These are phyloP conservation scores for Exophiala xenobiotica DNA, from an alignment of 2,329 filamentous ascomycete genomes.

Conservation along the genomic window DNA sequence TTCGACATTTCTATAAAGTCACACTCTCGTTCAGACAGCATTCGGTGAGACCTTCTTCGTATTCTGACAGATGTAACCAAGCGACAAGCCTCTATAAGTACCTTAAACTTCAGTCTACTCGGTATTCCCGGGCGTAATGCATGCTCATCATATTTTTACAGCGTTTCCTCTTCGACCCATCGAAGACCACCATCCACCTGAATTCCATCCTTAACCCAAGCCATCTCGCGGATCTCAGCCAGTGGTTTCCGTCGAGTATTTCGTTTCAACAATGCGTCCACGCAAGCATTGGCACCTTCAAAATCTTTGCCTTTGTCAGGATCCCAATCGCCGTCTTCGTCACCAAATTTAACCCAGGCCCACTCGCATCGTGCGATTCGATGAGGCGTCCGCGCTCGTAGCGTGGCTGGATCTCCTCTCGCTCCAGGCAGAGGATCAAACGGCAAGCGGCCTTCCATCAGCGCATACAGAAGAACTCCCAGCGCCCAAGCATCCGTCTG, in stretches of 20 bases:
- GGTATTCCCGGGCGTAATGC: neutral
- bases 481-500: conserved; percentile 93
- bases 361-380: conserved; percentile 95
- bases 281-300: conserved; percentile 73
- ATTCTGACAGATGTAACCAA: too few relatives aligned
- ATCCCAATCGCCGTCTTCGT: conserved; percentile 86
- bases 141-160: conserved; percentile 15
- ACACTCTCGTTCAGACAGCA: too few relatives aligned
- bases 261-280: conserved; percentile 80
- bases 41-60: too few relatives aligned
- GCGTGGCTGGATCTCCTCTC: conserved; percentile 67
- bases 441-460: conserved; percentile 87
- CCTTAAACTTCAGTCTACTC: neutral
- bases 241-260: conserved; percentile 75
- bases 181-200: conserved; percentile 60
- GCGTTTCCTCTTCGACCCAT: conserved; percentile 42
- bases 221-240: conserved; percentile 66
- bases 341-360: conserved; percentile 85
- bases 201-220: conserved; percentile 78
- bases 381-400: conserved; percentile 80
- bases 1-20: too few relatives aligned
- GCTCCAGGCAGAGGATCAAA: conserved; percentile 87
- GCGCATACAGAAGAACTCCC: conserved; percentile 86
- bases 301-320: conserved; percentile 63
- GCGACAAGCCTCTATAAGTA: too few relatives aligned